phyloP scores from a whole-genome alignment of 306 rosid species.

The Pyrus pyrifolia region DNA sequence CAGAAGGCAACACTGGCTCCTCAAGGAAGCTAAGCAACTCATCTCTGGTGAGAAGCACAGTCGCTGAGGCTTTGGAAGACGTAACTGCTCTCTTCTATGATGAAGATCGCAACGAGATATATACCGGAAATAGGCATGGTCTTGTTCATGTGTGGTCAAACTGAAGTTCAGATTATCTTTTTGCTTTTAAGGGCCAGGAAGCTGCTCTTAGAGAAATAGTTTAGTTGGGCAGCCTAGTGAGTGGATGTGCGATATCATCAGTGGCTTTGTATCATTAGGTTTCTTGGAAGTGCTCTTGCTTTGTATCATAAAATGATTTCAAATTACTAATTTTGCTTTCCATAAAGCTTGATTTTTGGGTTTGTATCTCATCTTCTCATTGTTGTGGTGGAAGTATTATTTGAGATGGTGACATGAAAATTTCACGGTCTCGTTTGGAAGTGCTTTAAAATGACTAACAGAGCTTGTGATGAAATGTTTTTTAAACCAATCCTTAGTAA shows the following conservation, averaged over 20 bases:
- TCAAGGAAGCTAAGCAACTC: constrained; percentile 33
- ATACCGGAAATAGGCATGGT: constrained; percentile 72
- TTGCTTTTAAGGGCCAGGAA: background rate
- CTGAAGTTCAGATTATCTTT: constrained; percentile 18
- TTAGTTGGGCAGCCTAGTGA: background rate
- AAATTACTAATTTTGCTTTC: background rate
- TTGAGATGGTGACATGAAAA: too few relatives aligned
- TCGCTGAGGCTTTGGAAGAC: constrained; percentile 73
- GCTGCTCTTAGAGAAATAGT: constrained; percentile 3
- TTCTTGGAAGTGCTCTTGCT: constrained; percentile 13
- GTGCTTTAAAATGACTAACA: too few relatives aligned
- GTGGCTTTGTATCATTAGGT: background rate
- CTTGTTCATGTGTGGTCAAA: constrained; percentile 82
- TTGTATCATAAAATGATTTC: constrained; percentile 24
- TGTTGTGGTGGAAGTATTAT: too few relatives aligned
- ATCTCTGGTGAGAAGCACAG: constrained; percentile 45
- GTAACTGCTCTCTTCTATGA: constrained; percentile 75
- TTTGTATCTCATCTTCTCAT: background rate
- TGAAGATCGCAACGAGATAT: constrained; percentile 77
- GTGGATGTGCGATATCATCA: background rate
- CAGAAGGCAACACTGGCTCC: constrained; percentile 26
- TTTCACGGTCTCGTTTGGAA: too few relatives aligned
- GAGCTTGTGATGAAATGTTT: too few relatives aligned
- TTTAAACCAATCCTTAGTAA: too few relatives aligned
- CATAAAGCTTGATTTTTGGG: background rate